Percentiles rank a stretch among this genome's conserved stretches.
phyloP scores from a whole-genome alignment of 768 basidiomycete species.

The Psilocybe cubensis region DNA sequence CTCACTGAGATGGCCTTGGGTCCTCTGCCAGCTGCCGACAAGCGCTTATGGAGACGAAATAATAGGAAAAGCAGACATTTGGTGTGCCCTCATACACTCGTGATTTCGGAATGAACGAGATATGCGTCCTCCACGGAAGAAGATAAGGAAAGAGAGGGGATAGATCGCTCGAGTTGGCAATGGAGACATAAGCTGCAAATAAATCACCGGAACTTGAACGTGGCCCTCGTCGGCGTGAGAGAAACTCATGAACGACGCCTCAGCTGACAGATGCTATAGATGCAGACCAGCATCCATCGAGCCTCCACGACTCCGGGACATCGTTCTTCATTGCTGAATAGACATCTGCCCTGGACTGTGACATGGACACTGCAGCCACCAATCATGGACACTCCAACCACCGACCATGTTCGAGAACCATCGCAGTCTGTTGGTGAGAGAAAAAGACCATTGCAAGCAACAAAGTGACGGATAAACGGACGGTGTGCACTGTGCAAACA shows the following conservation, averaged over 20 bases:
- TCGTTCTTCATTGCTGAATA: neutral
- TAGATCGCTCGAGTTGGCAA: neutral
- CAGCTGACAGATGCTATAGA: neutral
- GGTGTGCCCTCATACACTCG: neutral
- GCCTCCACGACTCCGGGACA: neutral
- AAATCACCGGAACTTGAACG: neutral
- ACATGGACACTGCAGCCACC: no score
- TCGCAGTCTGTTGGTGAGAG: neutral
- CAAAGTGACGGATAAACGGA: neutral
- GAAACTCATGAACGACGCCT: neutral
- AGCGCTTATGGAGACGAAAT: neutral
- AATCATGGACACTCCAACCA: no score
- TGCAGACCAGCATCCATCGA: neutral
- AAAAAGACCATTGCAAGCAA: neutral
- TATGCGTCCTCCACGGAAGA: neutral
- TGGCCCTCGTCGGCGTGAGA: slow-evolving; percentile 8
- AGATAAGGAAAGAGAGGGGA: neutral
- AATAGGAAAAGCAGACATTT: neutral
- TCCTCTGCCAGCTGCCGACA: neutral
- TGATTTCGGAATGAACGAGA: neutral
- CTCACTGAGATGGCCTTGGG: neutral
- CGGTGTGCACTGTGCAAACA: neutral
- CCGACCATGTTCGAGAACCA: no score
- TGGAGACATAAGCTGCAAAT: neutral
- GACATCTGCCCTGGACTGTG: neutral